These are phyloP conservation scores for Auricularia sp. DNA, from an alignment of 768 basidiomycete genomes.

Conservation along the genomic window DNA sequence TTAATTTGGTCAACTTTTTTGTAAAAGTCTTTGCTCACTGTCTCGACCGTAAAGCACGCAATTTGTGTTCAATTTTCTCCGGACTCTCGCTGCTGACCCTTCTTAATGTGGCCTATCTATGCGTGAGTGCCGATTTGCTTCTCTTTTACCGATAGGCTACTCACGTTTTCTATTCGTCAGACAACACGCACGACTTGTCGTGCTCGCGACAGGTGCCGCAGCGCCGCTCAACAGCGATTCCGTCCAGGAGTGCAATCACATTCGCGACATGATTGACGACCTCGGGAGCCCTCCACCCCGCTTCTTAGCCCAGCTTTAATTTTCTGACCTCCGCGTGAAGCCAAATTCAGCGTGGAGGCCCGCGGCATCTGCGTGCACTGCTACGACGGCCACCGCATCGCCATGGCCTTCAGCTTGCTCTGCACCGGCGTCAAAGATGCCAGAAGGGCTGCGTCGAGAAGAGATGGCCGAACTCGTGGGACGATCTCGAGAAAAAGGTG, in stretches of 20 bases:
- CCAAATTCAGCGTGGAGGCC: slow-evolving; percentile 90
- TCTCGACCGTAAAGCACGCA: too few relatives aligned
- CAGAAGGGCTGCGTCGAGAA: slow-evolving; percentile 96
- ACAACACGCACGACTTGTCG: too few relatives aligned
- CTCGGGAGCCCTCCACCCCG: slow-evolving; percentile 67
- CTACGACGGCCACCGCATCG: slow-evolving; percentile 97
- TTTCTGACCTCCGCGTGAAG: slow-evolving; percentile 30
- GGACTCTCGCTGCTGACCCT: too few relatives aligned
- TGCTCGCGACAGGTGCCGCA: slow-evolving; percentile 67
- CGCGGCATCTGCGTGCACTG: slow-evolving; percentile 79
- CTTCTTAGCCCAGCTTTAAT: not conserved
- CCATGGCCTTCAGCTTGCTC: slow-evolving; percentile 94
- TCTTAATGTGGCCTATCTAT: too few relatives aligned
- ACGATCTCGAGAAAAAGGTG: slow-evolving; percentile 92
- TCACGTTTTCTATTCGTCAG: too few relatives aligned
- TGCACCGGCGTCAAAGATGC: slow-evolving; percentile 61
- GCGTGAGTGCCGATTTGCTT: too few relatives aligned
- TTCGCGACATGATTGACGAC: slow-evolving; percentile 92
- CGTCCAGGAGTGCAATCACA: slow-evolving; percentile 97
- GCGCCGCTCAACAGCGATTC: slow-evolving; percentile 97
- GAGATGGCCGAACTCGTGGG: slow-evolving; percentile 99
- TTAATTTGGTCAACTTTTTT: too few relatives aligned
- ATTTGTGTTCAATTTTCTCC: too few relatives aligned
- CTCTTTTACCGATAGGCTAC: too few relatives aligned
- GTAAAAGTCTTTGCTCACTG: too few relatives aligned